Evolutionary conservation across 441 rosid species (phyloP), one percentile per base, ranked within the genome.

Genomic region (Adansonia rubrostipa): DNA sequence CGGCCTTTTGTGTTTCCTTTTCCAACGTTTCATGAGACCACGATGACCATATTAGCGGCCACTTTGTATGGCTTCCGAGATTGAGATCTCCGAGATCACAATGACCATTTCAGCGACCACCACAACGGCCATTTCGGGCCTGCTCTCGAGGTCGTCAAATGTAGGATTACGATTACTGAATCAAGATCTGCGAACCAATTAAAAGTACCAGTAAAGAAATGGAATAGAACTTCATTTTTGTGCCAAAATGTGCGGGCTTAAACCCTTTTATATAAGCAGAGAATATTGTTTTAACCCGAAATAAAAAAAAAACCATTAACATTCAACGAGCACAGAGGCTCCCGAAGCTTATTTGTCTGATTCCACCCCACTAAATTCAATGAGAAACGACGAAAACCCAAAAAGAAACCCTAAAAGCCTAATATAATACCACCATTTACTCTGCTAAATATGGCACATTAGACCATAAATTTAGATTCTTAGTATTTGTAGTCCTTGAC

Each of bases 401-500:
- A 60, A 60, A 3, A 24, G 13, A 5, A 62, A 1, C 2, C 56
- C 64, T 22, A 60, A 10, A 60, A 60, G 10, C 44, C 67, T 36
- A 57, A 57, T 3, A 74, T 28, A 24, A 24, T 24, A n/a, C 22
- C 9, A 9, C 44, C 50, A 14, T 10, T 24, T 63, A 74, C 70
- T 57, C 79, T 61, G 67, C 54, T 64, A 58, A 68, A 28, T 40
- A 66, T 62, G n/a, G 61, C 65, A 50, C 28, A 69, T 76, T 0
- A 53, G 14, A 47, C 45, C 78, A 66, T n/a, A 15, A 24, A 45
- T 22, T 24, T 48, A 77, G 24, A 6, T 20, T 22, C 58, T 69
- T 24, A 77, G 79, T 77, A 77, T 56, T 77, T 77, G 60, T 77
- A 77, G 79, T 68, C 67, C 48, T 69, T 67, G 33, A 81, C 98